Base-by-base conservation (phyloP, 2,329 filamentous ascomycete species). In the Allantophomopsis cytisporea region DNA sequence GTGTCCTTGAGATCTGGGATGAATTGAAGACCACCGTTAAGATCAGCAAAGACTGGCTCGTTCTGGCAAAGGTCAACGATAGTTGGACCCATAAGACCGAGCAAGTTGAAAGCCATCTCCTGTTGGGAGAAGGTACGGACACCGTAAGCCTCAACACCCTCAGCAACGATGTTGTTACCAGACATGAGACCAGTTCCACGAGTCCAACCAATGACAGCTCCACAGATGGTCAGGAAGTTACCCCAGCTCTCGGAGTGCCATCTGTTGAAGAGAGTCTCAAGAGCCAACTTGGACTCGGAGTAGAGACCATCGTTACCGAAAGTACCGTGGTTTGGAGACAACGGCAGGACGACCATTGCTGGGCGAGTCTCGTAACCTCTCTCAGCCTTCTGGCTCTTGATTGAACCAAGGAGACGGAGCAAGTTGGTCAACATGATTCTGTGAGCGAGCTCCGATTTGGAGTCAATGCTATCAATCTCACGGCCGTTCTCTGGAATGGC, bases 361-460 rank as follows among this genome's bases (percentile, higher is more conserved):
- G 91, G 91, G 31, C 91, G 84, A 28, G 91, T 98, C 66, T 94
- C 87, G 54, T 91, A 94, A 42, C 84, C 86, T 49, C 83, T 79
- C 48, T 81, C 73, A 20, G 80, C 72, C 71, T 98, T 98, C 60
- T 96, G 83, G 5, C 78, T 64, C 73, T 96, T 98, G 64, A 98
- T 81, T 47, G 68, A 77, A 51, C 91, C 91, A 40, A 98, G 72
- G 44, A 98, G 80, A 50, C 91, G 86, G 47, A 96, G 69, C 8
- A 98, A 71, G 62, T 98, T 98, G 54, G 91, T 98, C 60, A 98
- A 69, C 91, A 98, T 96, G 67, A 98, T 95, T 48, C 91, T 85
- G 61, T 98, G 91, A 50, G 91, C 91, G 47, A 98, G 78, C 66
- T 98, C 91, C 12, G 91, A 96, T 63, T 91, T 94, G 47, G 88